phyloP scores from a whole-genome alignment of 1,284 basidiomycete species.

The Agroathelia rolfsii region DNA sequence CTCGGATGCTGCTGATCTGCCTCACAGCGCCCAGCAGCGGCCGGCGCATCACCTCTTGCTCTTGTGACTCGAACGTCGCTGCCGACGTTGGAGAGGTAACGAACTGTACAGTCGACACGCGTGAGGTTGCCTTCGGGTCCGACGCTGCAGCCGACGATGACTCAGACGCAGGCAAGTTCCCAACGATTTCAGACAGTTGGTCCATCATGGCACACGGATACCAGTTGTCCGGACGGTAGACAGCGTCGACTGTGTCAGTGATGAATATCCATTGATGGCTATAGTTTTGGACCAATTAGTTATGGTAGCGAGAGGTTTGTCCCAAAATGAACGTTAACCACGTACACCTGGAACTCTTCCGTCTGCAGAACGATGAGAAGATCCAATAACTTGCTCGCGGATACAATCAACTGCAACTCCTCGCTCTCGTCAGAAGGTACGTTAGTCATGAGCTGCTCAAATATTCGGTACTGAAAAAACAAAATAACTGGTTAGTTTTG shows the following conservation, averaged over 20 bases:
- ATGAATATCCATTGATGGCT: conserved; percentile 99
- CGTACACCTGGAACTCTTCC: conserved; percentile 95
- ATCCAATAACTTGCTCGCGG: conserved; percentile 92
- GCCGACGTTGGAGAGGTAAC: no score
- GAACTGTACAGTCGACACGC: no score
- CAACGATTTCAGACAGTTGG: conserved; percentile 75
- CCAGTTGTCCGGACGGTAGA: conserved; percentile 81
- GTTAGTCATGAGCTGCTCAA: conserved; percentile 56
- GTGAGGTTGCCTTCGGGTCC: no score
- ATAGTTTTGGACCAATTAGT: conserved; percentile 11
- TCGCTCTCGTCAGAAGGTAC: conserved; percentile 74
- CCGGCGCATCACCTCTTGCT: conserved; percentile 55
- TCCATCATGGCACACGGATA: conserved; percentile 85
- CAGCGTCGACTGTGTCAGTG: conserved; percentile 93
- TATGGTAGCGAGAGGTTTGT: not conserved
- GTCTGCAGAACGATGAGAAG: conserved; percentile 86
- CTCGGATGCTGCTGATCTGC: conserved; percentile 72
- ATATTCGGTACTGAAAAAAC: conserved; percentile 53
- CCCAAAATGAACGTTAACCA: conserved; percentile 6
- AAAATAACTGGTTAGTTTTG: no score
- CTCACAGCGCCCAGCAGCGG: conserved; percentile 63
- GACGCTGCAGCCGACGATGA: no score
- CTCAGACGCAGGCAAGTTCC: conserved; percentile 43
- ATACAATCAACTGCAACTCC: conserved; percentile 71
- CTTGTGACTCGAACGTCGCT: no score